A percentile compares a stretch with the other conserved stretches of the same genome.
Conservation (phyloP, 192 early-diverging fungal species). For the Lunasporangiospora selenospora region DNA sequence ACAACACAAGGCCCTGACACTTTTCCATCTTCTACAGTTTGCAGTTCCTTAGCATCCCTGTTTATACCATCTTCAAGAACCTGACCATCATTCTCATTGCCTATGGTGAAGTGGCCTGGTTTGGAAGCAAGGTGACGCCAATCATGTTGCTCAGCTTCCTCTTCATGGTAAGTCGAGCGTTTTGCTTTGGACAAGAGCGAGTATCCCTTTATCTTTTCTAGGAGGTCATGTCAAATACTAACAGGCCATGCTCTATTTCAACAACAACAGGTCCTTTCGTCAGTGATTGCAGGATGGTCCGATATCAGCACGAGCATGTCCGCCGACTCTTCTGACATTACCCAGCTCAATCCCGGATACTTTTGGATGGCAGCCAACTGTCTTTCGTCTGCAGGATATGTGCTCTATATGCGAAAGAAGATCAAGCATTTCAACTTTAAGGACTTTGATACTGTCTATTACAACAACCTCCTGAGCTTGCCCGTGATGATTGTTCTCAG, state of each 20-base stretch:
- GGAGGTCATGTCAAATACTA: too few species aligned
- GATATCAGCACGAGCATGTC: constrained; percentile 60
- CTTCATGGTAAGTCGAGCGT: constrained; percentile 67
- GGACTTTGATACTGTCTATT: constrained; percentile 98
- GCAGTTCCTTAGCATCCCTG: constrained; percentile 90
- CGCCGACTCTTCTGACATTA: constrained; percentile 17
- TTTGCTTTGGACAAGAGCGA: background rate
- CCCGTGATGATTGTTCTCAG: constrained; percentile 80
- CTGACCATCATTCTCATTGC: constrained; percentile 97
- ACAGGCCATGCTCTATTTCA: background rate
- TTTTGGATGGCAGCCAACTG: constrained; percentile 96
- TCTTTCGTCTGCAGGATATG: constrained; percentile 84
- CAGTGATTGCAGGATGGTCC: constrained; percentile 86
- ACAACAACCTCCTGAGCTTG: constrained; percentile 92
- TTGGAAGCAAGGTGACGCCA: constrained; percentile 81
- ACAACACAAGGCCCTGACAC: too few species aligned
- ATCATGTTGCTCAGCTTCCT: constrained; percentile 84
- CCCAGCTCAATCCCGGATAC: constrained; percentile 61
- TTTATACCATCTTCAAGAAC: constrained; percentile 99
- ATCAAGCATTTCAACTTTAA: constrained; percentile 92
- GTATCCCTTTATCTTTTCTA: too few species aligned
- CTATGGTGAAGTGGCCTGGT: constrained; percentile 87
- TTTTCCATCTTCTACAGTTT: too few species aligned
- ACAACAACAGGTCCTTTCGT: constrained; percentile 73
- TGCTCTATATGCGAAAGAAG: constrained; percentile 89